Evolutionary conservation across 805 yeast genomes (phyloP), one percentile per base, ranked within the genome.

Genomic region (Saturnispora serradocipensis): DNA sequence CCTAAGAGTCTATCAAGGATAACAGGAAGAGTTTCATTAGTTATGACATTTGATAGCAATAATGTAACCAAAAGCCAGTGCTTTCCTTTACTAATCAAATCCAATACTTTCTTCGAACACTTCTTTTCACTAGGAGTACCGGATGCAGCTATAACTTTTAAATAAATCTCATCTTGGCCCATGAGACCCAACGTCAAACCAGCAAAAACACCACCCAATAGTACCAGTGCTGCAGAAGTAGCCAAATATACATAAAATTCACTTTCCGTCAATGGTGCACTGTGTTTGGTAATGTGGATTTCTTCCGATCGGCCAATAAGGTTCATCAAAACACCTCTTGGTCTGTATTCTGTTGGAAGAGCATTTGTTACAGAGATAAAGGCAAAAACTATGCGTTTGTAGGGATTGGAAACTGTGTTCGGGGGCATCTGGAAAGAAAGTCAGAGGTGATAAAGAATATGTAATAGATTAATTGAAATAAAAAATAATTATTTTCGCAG

Each of bases 111-210:
- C 20, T 71, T 66, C 11, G 97, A 93, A 57, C 81, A 75, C 48
- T 70, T 74, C 36, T 84, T 77, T 65, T 91, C 97, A 5, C 63
- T 58, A 1, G 74, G 66, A 13, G 84, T 82, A n/a, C 99, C 98
- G n/a, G 89, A 80, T 45, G 85, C 80, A 50, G 89, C 82, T 55
- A 91, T 84, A 11, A 91, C 99, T 67, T 88, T 91, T 55, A 91
- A 74, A 61, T 90, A 88, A 24, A 91, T 91, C 67, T 91, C 98
- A 67, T 91, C 98, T 67, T 91, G 98, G 58, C 98, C 98, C 99
- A 91, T 91, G 10, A 91, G 76, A 2, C 93, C 98, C 46, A 91
- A 72, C n/a, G 99, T 93, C 43, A 91, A 74, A 7, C 95, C 96
- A 5, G 96, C 95, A 73, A 88, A 88, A n/a, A 86, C 82, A 58